Conservation (phyloP, 345 rosid genomes). For the Salix brachista region DNA sequence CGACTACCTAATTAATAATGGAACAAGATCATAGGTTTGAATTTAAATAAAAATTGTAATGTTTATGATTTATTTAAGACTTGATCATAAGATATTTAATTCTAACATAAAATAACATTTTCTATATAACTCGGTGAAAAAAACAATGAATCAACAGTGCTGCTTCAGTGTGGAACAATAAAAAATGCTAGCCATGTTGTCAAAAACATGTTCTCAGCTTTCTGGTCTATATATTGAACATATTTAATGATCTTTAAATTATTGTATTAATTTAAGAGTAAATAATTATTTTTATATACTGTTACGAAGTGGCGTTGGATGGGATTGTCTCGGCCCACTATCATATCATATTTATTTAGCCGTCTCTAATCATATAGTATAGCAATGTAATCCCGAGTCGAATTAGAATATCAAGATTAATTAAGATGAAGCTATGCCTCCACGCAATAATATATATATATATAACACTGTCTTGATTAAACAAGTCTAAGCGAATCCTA, state of each 20-base stretch:
- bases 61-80: neutral
- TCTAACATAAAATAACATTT: no score
- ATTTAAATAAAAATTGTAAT: neutral
- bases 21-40: neutral
- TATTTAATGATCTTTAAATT: neutral
- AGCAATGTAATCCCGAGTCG: conserved; percentile 4
- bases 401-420: conserved; percentile 6
- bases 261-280: neutral
- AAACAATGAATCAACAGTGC: neutral
- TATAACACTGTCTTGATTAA: neutral
- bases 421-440: neutral
- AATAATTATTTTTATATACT: neutral
- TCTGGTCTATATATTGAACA: neutral
- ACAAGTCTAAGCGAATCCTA: no score
- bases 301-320: neutral
- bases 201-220: conserved; percentile 11
- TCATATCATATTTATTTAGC: neutral
- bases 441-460: neutral
- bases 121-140: no score
- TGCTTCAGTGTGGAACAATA: neutral
- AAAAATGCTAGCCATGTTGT: neutral
- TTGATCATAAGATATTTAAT: neutral
- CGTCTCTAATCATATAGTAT: neutral
- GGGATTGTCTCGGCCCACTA: conserved; percentile 25
- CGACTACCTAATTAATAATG: neutral